Base-by-base conservation (phyloP, 2,329 filamentous ascomycete genomes). In the Sarocladium strictum region DNA sequence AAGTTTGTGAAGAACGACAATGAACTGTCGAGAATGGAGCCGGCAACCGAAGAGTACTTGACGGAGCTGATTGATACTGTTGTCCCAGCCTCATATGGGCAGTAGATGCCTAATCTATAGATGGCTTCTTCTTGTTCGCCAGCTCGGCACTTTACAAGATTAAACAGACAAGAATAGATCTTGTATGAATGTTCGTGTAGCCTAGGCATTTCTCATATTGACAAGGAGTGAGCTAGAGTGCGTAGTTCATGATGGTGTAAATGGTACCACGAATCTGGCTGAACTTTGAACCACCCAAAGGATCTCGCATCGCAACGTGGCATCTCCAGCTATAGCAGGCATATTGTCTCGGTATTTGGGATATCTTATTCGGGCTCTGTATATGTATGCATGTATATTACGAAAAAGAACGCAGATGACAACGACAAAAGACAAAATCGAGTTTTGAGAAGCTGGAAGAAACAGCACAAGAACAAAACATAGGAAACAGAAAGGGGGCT, bases 1-100 rank as follows among this genome's bases (percentile, higher is more conserved):
- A 65, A 63, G 24, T 72, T 67, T 52, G 56, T 65, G 11, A 69
- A 70, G 60, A 61, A 64, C 17, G 73, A 77, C 55, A 76, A 75
- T 45, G 70, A 70, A 58, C 60, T 80, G 12, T 56, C 80, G 1
- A 77, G 76, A 0, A 33, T 81, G 17, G 69, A 71, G 62, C 62
- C 65, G 4, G 62, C 72, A 54, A 72, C 65, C 0, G 69, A 77
- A 9, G 67, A 64, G 9, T 70, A 74, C 23, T 12, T 32, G 6
- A 32, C 12, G 29, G 29, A 32, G 7, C 50, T 79, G 3, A 63
- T 70, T 57, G 67, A 65, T 19, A 53, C 66, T 24, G 23, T 67
- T 11, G 12, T 32, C 29, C 29, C 29, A 12, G 29, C 29, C 12
- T 32, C n/a, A n/a, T n/a, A n/a, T n/a, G n/a, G n/a, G n/a, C n/a